phyloP scores from a whole-genome alignment of 1,284 basidiomycete species.

The Athelia sp. region DNA sequence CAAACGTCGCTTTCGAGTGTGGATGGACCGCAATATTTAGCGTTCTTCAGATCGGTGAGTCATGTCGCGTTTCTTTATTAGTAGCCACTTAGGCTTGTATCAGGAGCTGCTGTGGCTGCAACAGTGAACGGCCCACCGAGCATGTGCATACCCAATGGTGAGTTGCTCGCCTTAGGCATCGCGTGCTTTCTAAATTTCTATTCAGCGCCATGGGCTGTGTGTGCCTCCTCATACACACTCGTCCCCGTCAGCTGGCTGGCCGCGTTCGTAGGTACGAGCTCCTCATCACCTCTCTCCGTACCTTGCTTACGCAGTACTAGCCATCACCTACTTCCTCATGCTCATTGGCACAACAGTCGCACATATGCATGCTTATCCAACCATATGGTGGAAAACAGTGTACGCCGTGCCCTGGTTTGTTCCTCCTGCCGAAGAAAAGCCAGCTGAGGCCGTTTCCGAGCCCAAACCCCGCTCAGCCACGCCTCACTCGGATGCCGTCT shows the following conservation, averaged over 20 bases:
- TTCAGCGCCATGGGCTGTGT: constrained; percentile 38
- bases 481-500: background rate
- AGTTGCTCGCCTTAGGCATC: constrained; percentile 12
- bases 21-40: constrained; percentile 46
- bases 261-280: constrained; percentile 21
- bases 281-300: background rate
- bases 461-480: constrained; percentile 9
- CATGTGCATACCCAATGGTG: constrained; percentile 33
- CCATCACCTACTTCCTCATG: constrained; percentile 48
- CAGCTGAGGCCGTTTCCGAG: constrained; percentile 5
- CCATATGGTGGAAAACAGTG: constrained; percentile 48
- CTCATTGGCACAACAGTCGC: constrained; percentile 39
- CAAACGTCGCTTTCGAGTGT: constrained; percentile 46
- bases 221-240: constrained; percentile 48
- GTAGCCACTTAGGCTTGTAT: background rate
- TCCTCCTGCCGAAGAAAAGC: constrained; percentile 7
- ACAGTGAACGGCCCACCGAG: constrained; percentile 35
- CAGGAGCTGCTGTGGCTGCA: constrained; percentile 43
- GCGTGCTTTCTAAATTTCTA: constrained; percentile 1
- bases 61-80: too few relatives aligned
- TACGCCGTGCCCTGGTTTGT: constrained; percentile 56
- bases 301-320: constrained; percentile 24
- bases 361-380: constrained; percentile 35
- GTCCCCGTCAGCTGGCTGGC: constrained; percentile 51
- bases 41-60: constrained; percentile 43